Percentiles rank a stretch among this genome's conserved stretches.
Evolutionary conservation across 129 eudicot genomes (phyloP).

Genomic region (Daucus carota): DH1_v3.0 NC_030389.2:45583501-45584000

Average conservation of each 20-base stretch:
- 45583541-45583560: slow-evolving; percentile 38
- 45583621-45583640: slow-evolving; percentile 32
- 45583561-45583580: slow-evolving; percentile 76
- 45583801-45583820: slow-evolving; percentile 89
- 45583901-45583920: slow-evolving; percentile 87
- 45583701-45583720: slow-evolving; percentile 99
- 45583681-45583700: slow-evolving; percentile 77
- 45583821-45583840: slow-evolving; percentile 84
- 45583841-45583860: slow-evolving; percentile 89
- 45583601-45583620: slow-evolving; percentile 19
- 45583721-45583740: slow-evolving; percentile 36
- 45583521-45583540: background rate
- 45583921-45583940: slow-evolving; percentile 93
- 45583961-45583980: background rate
- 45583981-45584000: background rate
- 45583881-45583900: slow-evolving; percentile 89
- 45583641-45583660: slow-evolving; percentile 53
- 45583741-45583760: slow-evolving; percentile 30
- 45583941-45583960: slow-evolving; percentile 76
- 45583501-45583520: background rate
- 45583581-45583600: slow-evolving; percentile 67
- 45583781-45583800: slow-evolving; percentile 57
- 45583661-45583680: slow-evolving; percentile 72
- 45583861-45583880: slow-evolving; percentile 82
- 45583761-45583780: slow-evolving; percentile 10